Conservation (phyloP, 2,329 filamentous ascomycete species). For the Setomelanomma holmii region DNA sequence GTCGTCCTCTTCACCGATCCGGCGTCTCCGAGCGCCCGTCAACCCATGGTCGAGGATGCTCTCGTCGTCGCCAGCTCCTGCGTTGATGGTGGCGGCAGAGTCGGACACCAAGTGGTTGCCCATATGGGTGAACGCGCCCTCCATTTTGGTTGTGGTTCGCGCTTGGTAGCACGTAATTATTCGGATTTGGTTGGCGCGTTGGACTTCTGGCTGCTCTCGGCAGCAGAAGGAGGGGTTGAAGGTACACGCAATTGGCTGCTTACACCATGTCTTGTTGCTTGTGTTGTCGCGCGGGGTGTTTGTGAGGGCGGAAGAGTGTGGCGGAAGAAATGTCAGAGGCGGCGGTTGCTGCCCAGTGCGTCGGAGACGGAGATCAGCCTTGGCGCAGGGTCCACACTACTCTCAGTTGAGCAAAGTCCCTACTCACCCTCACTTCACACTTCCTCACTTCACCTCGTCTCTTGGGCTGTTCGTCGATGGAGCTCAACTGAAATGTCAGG, state of each 20-base stretch:
- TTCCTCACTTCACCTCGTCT: neutral
- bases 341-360: neutral
- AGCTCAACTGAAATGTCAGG: no score
- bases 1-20: constrained; percentile 74
- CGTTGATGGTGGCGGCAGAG: constrained; percentile 86
- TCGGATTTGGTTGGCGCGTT: neutral
- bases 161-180: neutral
- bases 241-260: constrained; percentile 9
- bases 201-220: constrained; percentile 3
- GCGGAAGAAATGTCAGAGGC: constrained; percentile 20
- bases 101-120: constrained; percentile 87
- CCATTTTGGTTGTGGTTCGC: constrained; percentile 62
- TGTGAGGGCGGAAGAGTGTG: constrained; percentile 26
- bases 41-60: constrained; percentile 74
- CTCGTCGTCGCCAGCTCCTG: constrained; percentile 86
- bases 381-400: constrained; percentile 1
- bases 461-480: no score
- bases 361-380: neutral
- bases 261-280: constrained; percentile 36
- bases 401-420: neutral
- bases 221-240: constrained; percentile 1
- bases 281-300: constrained; percentile 19
- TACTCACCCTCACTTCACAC: neutral
- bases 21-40: constrained; percentile 64
- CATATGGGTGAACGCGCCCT: constrained; percentile 86